Evolutionary conservation across 345 rosid genomes (phyloP).

Genomic region (Gossypium ekmanianum): DNA sequence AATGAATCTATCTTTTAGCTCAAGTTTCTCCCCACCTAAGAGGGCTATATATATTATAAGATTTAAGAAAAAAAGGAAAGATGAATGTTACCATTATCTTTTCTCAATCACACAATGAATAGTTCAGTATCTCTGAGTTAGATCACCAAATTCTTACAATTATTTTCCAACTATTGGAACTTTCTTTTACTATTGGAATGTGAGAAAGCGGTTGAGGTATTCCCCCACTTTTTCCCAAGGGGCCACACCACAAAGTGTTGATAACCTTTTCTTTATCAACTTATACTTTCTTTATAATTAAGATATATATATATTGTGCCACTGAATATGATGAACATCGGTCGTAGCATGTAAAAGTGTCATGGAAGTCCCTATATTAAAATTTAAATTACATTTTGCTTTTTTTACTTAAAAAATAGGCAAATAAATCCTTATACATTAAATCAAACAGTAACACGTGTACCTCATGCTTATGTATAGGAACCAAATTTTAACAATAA

Average conservation of each 20-base stretch:
- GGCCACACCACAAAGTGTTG: not conserved
- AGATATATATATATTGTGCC: not conserved
- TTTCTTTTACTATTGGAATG: not conserved
- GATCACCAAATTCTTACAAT: not conserved
- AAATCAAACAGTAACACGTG: too few relatives aligned
- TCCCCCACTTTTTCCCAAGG: not conserved
- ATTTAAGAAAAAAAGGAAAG: not conserved
- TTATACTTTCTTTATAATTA: not conserved
- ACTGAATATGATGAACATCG: too few relatives aligned
- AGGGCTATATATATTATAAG: not conserved
- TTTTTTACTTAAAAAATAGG: too few relatives aligned
- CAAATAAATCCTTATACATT: fast-evolving
- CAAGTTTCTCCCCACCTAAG: conserved; percentile 27
- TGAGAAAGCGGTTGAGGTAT: conserved; percentile 7
- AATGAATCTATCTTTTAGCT: conserved; percentile 22
- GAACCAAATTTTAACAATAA: too few relatives aligned
- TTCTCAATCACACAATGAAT: conserved; percentile 16
- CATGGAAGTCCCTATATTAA: too few relatives aligned
- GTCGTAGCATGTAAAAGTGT: too few relatives aligned
- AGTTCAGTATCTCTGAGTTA: not conserved
- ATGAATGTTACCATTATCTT: conserved; percentile 3
- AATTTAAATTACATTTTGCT: too few relatives aligned
- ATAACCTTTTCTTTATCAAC: not conserved
- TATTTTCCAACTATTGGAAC: not conserved
- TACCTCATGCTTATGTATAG: too few relatives aligned